Percentiles rank a stretch among this genome's conserved stretches.
Evolutionary conservation across 495 filamentous ascomycete species (phyloP).

Genomic region (Neurospora sp.): DNA sequence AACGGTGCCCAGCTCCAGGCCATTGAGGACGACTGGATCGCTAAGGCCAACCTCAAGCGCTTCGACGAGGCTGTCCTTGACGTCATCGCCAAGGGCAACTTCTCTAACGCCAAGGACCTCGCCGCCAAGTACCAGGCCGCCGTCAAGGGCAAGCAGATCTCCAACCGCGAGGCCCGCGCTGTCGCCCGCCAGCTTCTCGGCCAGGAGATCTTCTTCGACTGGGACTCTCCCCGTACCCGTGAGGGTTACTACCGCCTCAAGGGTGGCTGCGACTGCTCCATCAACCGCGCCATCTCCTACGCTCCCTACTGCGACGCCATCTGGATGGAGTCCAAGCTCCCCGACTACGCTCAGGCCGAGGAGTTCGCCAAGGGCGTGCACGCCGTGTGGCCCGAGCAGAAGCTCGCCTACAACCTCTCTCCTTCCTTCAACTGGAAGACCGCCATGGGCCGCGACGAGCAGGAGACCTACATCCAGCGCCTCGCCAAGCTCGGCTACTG

Average conservation of each 20-base stretch:
- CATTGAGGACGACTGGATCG: constrained; percentile 83
- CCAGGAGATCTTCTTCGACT: constrained; percentile 79
- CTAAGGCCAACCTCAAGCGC: constrained; percentile 76
- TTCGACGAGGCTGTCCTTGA: constrained; percentile 86
- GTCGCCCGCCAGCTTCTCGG: constrained; percentile 78
- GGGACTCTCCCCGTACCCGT: constrained; percentile 81
- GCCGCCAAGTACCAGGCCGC: constrained; percentile 52
- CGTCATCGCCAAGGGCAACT: constrained; percentile 52
- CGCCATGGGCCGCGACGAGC: constrained; percentile 85
- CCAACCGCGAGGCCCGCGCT: constrained; percentile 69
- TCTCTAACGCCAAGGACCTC: constrained; percentile 56
- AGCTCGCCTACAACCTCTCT: constrained; percentile 94
- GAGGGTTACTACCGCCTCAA: constrained; percentile 91
- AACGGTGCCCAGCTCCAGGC: constrained; percentile 71
- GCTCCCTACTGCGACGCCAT: constrained; percentile 91
- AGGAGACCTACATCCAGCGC: constrained; percentile 93
- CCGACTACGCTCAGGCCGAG: constrained; percentile 84
- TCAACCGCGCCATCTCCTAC: constrained; percentile 86
- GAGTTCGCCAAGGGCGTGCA: constrained; percentile 94
- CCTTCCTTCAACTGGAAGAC: constrained; percentile 99
- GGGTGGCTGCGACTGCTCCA: constrained; percentile 83
- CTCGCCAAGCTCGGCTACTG: constrained; percentile 85
- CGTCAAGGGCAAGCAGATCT: constrained; percentile 61
- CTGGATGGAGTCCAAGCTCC: constrained; percentile 99
- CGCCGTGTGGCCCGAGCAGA: constrained; percentile 90